A percentile compares a stretch with the other conserved stretches of the same genome.
These are phyloP conservation scores for Lavandula angustifolia DNA, from an alignment of 257 asterid species.

Conservation along the genomic window DNA sequence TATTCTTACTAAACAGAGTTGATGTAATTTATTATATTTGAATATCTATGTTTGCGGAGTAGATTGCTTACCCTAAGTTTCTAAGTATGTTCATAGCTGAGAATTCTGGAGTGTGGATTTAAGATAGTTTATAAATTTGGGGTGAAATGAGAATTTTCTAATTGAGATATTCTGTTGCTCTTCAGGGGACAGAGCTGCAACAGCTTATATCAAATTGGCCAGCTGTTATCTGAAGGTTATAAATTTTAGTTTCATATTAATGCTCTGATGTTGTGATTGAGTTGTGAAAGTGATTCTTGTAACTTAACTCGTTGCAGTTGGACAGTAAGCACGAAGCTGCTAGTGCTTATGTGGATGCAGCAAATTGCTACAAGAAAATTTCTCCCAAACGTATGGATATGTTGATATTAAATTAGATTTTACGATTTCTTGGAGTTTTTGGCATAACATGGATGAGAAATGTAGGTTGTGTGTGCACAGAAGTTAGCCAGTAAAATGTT, in stretches of 20 bases:
- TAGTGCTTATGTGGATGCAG: constrained; percentile 48
- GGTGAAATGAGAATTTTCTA: not conserved
- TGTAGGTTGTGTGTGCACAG: constrained; percentile 8
- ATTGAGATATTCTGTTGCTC: constrained; percentile 21
- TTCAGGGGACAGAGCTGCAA: constrained; percentile 53
- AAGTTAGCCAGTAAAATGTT: not conserved
- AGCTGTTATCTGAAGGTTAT: constrained; percentile 44
- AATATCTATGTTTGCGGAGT: constrained; percentile 1
- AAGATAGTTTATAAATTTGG: constrained; percentile 11
- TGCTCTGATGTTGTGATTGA: constrained; percentile 8
- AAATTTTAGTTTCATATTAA: constrained; percentile 4
- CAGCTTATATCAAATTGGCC: constrained; percentile 47
- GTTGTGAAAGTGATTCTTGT: constrained; percentile 23
- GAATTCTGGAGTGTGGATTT: constrained; percentile 10
- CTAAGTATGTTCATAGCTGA: constrained; percentile 3
- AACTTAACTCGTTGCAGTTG: constrained; percentile 31
- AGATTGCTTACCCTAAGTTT: constrained; percentile 8
- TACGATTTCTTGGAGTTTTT: not conserved
- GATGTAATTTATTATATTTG: not conserved
- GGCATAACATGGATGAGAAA: not conserved
- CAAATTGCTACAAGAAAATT: constrained; percentile 50
- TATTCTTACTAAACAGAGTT: constrained; percentile 16
- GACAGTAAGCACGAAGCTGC: constrained; percentile 57
- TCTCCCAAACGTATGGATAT: constrained; percentile 40
- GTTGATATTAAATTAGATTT: constrained; percentile 7